These are phyloP conservation scores for Chara braunii DNA, from an alignment of 139 green algal species.

Conservation along the genomic window DNA sequence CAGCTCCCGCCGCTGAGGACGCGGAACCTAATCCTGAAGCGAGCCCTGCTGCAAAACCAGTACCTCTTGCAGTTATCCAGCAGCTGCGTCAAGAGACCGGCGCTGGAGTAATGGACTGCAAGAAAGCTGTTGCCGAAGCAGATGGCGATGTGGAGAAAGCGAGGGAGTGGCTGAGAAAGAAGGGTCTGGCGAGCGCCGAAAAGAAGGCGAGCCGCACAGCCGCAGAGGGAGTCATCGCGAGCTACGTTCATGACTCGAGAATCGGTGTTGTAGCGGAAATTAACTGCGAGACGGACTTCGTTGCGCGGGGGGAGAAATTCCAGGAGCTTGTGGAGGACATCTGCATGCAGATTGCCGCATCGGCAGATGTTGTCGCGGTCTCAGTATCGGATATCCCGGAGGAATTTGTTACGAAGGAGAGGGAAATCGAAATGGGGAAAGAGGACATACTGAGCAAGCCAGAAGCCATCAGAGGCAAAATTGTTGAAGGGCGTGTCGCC, in stretches of 20 bases:
- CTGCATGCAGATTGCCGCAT: constrained; percentile 42
- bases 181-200: constrained; percentile 84
- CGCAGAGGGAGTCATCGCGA: constrained; percentile 65
- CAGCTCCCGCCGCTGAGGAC: background rate
- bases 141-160: constrained; percentile 72
- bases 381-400: background rate
- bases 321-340: constrained; percentile 74
- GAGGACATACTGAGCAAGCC: constrained; percentile 92
- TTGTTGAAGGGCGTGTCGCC: constrained; percentile 84
- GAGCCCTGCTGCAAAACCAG: constrained; percentile 5
- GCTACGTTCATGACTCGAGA: constrained; percentile 87
- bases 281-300: constrained; percentile 99
- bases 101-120: constrained; percentile 99
- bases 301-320: constrained; percentile 84
- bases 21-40: constrained; percentile 12
- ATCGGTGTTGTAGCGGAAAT: constrained; percentile 52
- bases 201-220: constrained; percentile 92
- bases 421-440: constrained; percentile 85
- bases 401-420: constrained; percentile 71
- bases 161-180: constrained; percentile 82
- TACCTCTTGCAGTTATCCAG: constrained; percentile 75
- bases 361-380: background rate
- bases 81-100: constrained; percentile 73
- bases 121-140: constrained; percentile 86
- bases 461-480: constrained; percentile 87